Percentiles rank a stretch among this genome's conserved stretches.
Conservation (phyloP, 306 rosid species). For the Rubus idaeus region DNA sequence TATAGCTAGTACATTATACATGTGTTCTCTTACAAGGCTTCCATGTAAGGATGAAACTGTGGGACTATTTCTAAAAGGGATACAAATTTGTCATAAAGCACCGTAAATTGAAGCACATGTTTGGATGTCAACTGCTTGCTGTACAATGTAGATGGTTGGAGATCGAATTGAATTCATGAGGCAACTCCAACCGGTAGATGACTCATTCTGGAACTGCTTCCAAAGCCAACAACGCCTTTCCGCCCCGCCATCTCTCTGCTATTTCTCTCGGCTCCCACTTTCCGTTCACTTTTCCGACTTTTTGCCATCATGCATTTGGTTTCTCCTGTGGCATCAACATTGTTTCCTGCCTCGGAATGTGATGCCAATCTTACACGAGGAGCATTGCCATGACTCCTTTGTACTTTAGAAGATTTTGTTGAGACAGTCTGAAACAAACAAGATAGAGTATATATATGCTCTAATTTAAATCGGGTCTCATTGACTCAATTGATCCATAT, state of each 20-base stretch:
- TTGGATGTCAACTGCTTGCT: no score
- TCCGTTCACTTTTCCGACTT: slow-evolving; percentile 29
- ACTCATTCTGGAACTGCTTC: slow-evolving; percentile 44
- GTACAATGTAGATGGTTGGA: neutral
- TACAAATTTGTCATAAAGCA: neutral
- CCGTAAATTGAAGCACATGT: neutral
- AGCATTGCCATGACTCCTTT: slow-evolving; percentile 26
- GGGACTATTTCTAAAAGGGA: neutral
- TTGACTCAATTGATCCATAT: neutral
- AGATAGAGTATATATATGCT: neutral
- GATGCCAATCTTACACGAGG: slow-evolving; percentile 26
- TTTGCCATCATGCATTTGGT: slow-evolving; percentile 20
- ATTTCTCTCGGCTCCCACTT: slow-evolving; percentile 29
- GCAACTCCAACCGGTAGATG: slow-evolving; percentile 50
- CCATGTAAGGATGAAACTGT: neutral
- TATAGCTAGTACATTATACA: neutral
- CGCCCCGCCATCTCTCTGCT: slow-evolving; percentile 28
- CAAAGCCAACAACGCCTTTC: slow-evolving; percentile 28
- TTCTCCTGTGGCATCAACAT: slow-evolving; percentile 25
- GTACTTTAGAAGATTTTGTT: slow-evolving; percentile 32
- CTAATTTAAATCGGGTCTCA: neutral
- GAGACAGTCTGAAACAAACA: slow-evolving; percentile 31
- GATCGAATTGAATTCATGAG: slow-evolving; percentile 32
- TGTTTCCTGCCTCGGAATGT: slow-evolving; percentile 35
- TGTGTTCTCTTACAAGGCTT: neutral